A percentile compares a stretch with the other conserved stretches of the same genome.
Evolutionary conservation across 2,329 filamentous ascomycete genomes (phyloP).

Genomic region (Akanthomyces dipterigenus): DNA sequence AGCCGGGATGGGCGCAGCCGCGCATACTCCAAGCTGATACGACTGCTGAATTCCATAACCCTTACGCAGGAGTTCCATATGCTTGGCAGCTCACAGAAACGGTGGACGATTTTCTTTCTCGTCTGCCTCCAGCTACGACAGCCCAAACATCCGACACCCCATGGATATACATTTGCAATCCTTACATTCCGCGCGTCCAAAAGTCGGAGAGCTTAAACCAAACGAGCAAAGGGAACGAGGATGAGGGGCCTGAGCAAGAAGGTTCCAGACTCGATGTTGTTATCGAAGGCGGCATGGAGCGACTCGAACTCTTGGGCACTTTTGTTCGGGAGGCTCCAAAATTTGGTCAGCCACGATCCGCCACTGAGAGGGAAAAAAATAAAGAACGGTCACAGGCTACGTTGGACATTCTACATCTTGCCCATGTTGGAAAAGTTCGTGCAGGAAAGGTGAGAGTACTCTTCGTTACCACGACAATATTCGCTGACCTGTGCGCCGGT

Average conservation of each 20-base stretch:
- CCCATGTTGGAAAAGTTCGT: slow-evolving; percentile 50
- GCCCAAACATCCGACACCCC: slow-evolving; percentile 36
- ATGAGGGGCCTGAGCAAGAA: slow-evolving; percentile 41
- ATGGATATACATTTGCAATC: slow-evolving; percentile 72
- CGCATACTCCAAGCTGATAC: slow-evolving; percentile 16
- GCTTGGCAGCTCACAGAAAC: slow-evolving; percentile 61
- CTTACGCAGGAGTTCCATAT: slow-evolving; percentile 45
- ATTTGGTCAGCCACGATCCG: slow-evolving; percentile 26
- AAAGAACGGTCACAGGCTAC: slow-evolving; percentile 43
- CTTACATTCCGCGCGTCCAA: slow-evolving; percentile 37
- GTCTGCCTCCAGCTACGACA: slow-evolving; percentile 62
- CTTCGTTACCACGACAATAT: neutral
- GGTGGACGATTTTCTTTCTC: slow-evolving; percentile 56
- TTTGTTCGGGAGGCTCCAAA: slow-evolving; percentile 43
- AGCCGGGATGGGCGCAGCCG: slow-evolving; percentile 22
- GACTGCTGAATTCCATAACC: slow-evolving; percentile 45
- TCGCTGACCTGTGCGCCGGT: neutral
- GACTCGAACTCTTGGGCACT: slow-evolving; percentile 37
- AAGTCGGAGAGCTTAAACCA: slow-evolving; percentile 29
- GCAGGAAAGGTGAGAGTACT: slow-evolving; percentile 53
- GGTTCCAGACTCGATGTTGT: slow-evolving; percentile 43
- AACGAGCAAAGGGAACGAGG: slow-evolving; percentile 37
- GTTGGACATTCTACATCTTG: slow-evolving; percentile 53
- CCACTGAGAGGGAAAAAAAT: slow-evolving; percentile 41
- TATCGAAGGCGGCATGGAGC: slow-evolving; percentile 43